Evolutionary conservation across 345 rosid genomes (phyloP).

Genomic region (Rhodamnia rubescens): DNA sequence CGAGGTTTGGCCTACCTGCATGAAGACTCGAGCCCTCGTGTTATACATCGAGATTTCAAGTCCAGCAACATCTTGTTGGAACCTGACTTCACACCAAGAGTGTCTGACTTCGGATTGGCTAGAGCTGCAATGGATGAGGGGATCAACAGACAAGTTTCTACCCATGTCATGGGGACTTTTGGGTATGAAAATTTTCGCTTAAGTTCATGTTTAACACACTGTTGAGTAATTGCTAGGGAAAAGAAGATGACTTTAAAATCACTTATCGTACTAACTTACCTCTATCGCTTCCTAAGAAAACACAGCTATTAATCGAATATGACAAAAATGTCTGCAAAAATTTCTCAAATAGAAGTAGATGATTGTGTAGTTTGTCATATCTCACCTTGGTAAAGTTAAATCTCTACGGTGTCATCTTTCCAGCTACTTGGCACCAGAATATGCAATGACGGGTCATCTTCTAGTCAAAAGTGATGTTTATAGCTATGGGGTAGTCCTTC

Average conservation of each 20-base stretch:
- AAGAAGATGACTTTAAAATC: not conserved
- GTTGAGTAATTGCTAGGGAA: not conserved
- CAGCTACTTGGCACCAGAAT: conserved; percentile 71
- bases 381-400: not conserved
- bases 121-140: conserved; percentile 57
- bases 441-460: conserved; percentile 75
- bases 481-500: conserved; percentile 74
- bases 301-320: not conserved
- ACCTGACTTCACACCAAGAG: conserved; percentile 60
- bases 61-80: conserved; percentile 68
- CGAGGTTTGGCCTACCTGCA: conserved; percentile 75
- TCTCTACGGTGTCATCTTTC: not conserved
- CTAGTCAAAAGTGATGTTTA: conserved; percentile 68
- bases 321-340: not conserved
- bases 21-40: conserved; percentile 66
- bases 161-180: conserved; percentile 79
- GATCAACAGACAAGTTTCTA: conserved; percentile 49
- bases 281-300: not conserved
- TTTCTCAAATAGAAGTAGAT: not conserved
- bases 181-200: conserved; percentile 27
- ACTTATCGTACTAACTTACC: not conserved
- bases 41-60: conserved; percentile 68
- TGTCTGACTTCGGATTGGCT: conserved; percentile 77
- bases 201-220: not conserved
- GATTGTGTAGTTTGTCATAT: not conserved